Evolutionary conservation across 1,284 basidiomycete species (phyloP).

Genomic region (Cyathus pygmaeus): DNA sequence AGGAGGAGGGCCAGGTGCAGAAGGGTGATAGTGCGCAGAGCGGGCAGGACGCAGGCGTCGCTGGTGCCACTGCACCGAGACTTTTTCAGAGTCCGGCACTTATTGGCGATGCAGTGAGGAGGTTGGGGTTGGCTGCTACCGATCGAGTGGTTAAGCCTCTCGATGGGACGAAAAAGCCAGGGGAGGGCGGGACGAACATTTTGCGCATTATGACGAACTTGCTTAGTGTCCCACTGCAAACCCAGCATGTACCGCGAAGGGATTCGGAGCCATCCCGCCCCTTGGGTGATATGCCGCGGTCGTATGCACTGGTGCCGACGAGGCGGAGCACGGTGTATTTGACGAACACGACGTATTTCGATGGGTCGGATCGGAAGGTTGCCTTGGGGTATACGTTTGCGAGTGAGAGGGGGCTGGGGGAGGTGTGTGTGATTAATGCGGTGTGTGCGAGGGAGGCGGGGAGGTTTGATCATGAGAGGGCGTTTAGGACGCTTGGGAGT

Average conservation of each 20-base stretch:
- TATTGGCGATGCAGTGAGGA: conserved; percentile 73
- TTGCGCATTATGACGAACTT: conserved; percentile 79
- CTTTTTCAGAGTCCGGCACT: conserved; percentile 72
- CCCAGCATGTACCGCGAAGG: conserved; percentile 42
- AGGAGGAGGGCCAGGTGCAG: conserved; percentile 54
- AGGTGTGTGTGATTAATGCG: conserved; percentile 69
- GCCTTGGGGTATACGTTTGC: conserved; percentile 71
- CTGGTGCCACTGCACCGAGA: conserved; percentile 19
- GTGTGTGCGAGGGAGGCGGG: conserved; percentile 66
- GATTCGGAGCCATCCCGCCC: conserved; percentile 40
- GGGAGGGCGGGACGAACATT: conserved; percentile 66
- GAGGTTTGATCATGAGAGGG: conserved; percentile 76
- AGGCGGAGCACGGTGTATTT: conserved; percentile 75
- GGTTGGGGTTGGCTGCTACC: conserved; percentile 65
- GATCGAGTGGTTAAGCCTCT: conserved; percentile 54
- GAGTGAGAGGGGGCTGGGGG: conserved; percentile 49
- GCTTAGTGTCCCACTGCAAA: conserved; percentile 69
- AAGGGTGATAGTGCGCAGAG: conserved; percentile 1
- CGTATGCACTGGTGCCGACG: conserved; percentile 47
- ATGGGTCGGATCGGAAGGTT: conserved; percentile 68
- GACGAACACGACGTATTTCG: conserved; percentile 64
- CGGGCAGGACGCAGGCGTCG: no score
- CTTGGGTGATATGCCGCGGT: conserved; percentile 45
- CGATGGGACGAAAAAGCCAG: conserved; percentile 38
- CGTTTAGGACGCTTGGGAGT: conserved; percentile 72